These are phyloP conservation scores for Suhomyces guaymorum DNA, from an alignment of 1,139 yeast species.

Conservation along the genomic window DNA sequence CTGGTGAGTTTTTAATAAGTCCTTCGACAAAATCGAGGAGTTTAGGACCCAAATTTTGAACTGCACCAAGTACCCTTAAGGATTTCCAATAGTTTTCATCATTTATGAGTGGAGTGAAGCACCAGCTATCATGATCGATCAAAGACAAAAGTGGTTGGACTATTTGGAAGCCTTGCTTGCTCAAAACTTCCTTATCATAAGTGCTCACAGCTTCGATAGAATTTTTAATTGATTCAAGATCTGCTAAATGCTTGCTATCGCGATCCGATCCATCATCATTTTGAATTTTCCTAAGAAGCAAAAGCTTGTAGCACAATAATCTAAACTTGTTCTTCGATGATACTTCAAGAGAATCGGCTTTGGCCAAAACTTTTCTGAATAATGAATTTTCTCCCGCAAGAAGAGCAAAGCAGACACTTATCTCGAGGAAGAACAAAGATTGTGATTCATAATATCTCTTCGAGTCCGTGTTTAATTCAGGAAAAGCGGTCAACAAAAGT, in stretches of 20 bases:
- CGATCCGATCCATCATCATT: too few species aligned
- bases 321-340: conserved; percentile 35
- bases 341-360: conserved; percentile 23
- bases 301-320: conserved; percentile 41
- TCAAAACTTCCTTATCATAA: conserved; percentile 41
- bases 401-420: conserved; percentile 51
- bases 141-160: conserved; percentile 56
- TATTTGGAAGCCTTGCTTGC: conserved; percentile 51
- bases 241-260: too few species aligned
- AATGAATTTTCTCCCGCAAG: conserved; percentile 42
- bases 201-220: conserved; percentile 23
- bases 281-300: conserved; percentile 35
- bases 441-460: conserved; percentile 56
- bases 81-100: conserved; percentile 65
- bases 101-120: conserved; percentile 38
- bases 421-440: conserved; percentile 55
- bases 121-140: conserved; percentile 51
- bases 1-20: conserved; percentile 39
- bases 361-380: conserved; percentile 26
- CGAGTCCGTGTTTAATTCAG: conserved; percentile 33
- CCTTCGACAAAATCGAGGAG: conserved; percentile 53
- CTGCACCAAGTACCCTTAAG: conserved; percentile 57
- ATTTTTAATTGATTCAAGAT: not conserved
- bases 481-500: conserved; percentile 32
- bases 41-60: conserved; percentile 49